phyloP scores from a whole-genome alignment of 176 grass and related monocot species.

The Oryza meyeriana region DNA sequence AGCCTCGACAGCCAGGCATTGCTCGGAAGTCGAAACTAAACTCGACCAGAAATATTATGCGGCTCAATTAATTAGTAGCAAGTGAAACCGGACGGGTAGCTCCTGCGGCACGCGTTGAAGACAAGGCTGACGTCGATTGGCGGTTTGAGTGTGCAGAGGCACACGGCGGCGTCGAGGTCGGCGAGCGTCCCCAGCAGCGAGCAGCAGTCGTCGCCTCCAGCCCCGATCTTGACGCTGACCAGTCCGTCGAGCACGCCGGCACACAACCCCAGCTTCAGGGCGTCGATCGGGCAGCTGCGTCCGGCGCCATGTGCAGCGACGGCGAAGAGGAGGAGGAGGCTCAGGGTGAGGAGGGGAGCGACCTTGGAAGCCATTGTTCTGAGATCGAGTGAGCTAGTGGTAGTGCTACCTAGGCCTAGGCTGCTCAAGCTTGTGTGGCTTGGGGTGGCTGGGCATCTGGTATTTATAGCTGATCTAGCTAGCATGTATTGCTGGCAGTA shows the following conservation, averaged over 20 bases:
- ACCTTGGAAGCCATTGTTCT: not conserved
- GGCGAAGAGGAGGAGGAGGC: slow-evolving; percentile 12
- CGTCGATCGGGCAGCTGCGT: not conserved
- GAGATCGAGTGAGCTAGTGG: not conserved
- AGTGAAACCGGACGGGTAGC: not conserved
- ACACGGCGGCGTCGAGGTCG: slow-evolving; percentile 9
- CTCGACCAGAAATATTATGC: no score
- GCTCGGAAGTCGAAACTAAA: no score
- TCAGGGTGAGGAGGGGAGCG: not conserved
- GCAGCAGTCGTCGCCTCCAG: not conserved
- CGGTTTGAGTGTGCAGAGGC: slow-evolving; percentile 37
- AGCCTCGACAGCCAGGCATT: no score
- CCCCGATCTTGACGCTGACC: not conserved
- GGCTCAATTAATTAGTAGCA: no score
- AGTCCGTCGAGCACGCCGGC: not conserved
- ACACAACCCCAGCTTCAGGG: no score
- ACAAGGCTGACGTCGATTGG: not conserved
- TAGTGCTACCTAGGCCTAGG: no score
- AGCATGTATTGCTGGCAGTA: no score
- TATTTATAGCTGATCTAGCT: no score
- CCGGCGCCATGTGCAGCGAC: no score
- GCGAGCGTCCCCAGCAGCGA: not conserved
- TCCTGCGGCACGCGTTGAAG: slow-evolving; percentile 17
- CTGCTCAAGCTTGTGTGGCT: no score
- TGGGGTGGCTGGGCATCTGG: no score